phyloP scores from a whole-genome alignment of 1,284 basidiomycete genomes.

The Leccinum angustisporum region DNA sequence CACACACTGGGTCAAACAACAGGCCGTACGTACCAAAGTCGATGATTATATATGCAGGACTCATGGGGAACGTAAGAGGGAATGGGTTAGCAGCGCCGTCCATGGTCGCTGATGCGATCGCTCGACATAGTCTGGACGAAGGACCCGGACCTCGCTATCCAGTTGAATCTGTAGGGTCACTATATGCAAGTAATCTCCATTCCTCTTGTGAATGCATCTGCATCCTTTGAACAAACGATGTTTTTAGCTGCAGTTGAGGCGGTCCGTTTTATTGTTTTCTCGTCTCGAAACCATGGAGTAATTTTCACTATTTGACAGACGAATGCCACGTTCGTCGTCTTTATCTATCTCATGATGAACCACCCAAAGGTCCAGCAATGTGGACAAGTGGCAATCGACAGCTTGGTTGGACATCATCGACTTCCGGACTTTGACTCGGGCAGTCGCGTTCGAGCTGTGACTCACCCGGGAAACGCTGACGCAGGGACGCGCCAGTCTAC shows the following conservation, averaged over 20 bases:
- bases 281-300: no score
- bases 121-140: background rate
- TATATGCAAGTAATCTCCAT: no score
- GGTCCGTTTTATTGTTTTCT: background rate
- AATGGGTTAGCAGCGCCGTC: background rate
- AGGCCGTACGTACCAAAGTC: background rate
- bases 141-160: no score
- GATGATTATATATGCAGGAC: background rate
- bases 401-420: no score
- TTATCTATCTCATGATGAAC: background rate
- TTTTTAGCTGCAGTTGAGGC: background rate
- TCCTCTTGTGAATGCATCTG: background rate
- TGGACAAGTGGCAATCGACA: no score
- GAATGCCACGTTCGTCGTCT: background rate
- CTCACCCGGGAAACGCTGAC: no score
- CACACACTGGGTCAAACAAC: no score
- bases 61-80: background rate
- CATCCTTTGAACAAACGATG: background rate
- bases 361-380: background rate
- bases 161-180: no score
- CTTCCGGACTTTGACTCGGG: no score
- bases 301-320: background rate
- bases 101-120: background rate
- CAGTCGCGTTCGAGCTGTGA: no score
- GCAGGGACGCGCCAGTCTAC: no score